Conservation (phyloP, 495 filamentous ascomycete genomes). For the Barbatosphaeria neglecta region DNA sequence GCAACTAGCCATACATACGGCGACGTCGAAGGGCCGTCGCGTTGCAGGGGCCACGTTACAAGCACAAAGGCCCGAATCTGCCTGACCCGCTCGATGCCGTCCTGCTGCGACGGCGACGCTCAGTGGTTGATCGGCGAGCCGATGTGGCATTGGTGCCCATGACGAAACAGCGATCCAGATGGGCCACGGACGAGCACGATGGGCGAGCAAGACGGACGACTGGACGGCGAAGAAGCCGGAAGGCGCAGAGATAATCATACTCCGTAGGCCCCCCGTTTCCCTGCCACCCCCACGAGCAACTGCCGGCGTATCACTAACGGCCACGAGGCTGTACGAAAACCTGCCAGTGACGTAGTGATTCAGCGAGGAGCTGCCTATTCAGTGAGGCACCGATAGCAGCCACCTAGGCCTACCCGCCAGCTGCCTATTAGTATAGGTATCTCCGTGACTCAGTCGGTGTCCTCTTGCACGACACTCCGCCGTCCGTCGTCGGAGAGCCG, state of each 20-base stretch:
- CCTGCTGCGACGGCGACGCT: neutral
- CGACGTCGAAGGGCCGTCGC: too few species aligned
- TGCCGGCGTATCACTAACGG: neutral
- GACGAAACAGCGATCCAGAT: too few species aligned
- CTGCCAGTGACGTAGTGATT: neutral
- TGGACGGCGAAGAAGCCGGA: neutral
- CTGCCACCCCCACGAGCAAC: neutral
- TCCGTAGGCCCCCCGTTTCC: neutral
- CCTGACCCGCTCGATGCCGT: neutral
- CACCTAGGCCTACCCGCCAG: too few species aligned
- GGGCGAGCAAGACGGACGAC: neutral
- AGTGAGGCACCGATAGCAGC: too few species aligned
- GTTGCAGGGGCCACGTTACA: neutral
- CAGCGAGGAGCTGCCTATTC: too few species aligned
- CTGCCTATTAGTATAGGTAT: too few species aligned
- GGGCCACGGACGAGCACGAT: too few species aligned
- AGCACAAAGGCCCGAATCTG: neutral
- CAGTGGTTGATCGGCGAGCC: neutral
- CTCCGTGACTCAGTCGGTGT: too few species aligned
- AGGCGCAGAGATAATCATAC: neutral
- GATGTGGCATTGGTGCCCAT: neutral
- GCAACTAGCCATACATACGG: too few species aligned
- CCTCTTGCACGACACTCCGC: too few species aligned
- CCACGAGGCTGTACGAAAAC: neutral
- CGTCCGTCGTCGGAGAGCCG: too few species aligned